Base-by-base conservation (phyloP, 2,329 filamentous ascomycete genomes). In the Trichoderma sp. region DNA sequence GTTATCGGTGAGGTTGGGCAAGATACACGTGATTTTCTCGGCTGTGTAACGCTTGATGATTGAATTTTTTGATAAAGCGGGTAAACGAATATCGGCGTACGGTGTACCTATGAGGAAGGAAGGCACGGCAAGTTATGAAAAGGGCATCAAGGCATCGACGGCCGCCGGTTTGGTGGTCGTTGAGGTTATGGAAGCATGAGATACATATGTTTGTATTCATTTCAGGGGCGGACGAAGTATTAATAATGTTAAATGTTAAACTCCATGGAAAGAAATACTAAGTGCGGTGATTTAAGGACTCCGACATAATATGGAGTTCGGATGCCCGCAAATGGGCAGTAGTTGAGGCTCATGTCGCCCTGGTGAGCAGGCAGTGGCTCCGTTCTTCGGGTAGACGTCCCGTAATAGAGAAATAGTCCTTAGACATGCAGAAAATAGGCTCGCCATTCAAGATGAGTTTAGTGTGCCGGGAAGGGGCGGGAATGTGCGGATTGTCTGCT, bases 71-170 rank as follows among this genome's bases (percentile, higher is more conserved):
- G 15, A 39, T 61, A 26, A 69, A 69, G 66, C 57, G 66, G 66
- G 20, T 62, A 69, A 36, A 69, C 36, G 36, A 58, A 69, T 61
- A 15, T 69, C 15, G 66, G 66, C 43, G 68, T 70, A 17, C 17
- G 68, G 61, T 30, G 32, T 58, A 43, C 43, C 23, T 57, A 26
- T 57, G 53, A 57, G 61, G 59, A 43, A 43, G 15, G 39, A n/a
- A n/a, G 39, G 7, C 2, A 43, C 5, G 34, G 6, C 30, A 32
- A 1, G 32, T 59, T 32, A 13, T 12, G 43, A 17, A 50, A 50
- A 50, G 17, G 17, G 43, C 11, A 57, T 57, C 23, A 30, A 57
- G 3, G 53, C 15, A 43, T 43, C 39, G n/a, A 11, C 26, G 53
- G n/a, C 15, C 1, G 9, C 43, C n/a, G n/a, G n/a, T 50, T 50